These are phyloP conservation scores for Fusarium liriodendri DNA, from an alignment of 2,329 filamentous ascomycete species.

Conservation along the genomic window DNA sequence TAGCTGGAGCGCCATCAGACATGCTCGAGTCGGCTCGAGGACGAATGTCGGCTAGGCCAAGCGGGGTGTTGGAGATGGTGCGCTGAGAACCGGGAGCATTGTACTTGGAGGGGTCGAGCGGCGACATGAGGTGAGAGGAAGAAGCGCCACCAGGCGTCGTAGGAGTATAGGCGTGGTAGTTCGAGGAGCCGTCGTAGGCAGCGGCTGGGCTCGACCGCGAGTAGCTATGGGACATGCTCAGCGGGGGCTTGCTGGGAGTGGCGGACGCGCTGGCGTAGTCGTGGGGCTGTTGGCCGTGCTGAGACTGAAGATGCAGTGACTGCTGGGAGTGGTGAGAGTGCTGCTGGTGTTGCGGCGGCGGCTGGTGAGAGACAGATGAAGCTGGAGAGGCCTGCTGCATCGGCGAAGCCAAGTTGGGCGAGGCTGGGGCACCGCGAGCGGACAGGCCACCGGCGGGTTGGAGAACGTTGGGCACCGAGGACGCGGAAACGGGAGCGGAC, in stretches of 20 bases:
- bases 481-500: slow-evolving; percentile 52
- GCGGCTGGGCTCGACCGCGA: slow-evolving; percentile 85
- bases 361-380: slow-evolving; percentile 45
- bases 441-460: slow-evolving; percentile 63
- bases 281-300: slow-evolving; percentile 71
- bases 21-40: slow-evolving; percentile 86
- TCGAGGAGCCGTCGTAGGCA: slow-evolving; percentile 64
- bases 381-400: slow-evolving; percentile 55
- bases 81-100: slow-evolving; percentile 68
- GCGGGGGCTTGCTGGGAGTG: slow-evolving; percentile 73
- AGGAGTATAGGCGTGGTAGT: slow-evolving; percentile 67
- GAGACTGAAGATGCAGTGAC: slow-evolving; percentile 47
- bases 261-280: slow-evolving; percentile 31
- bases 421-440: slow-evolving; percentile 50
- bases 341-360: slow-evolving; percentile 50
- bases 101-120: slow-evolving; percentile 65
- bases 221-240: slow-evolving; percentile 78
- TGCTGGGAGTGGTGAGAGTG: slow-evolving; percentile 46
- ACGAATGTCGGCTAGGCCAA: slow-evolving; percentile 92
- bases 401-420: slow-evolving; percentile 57
- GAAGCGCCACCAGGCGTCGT: slow-evolving; percentile 71
- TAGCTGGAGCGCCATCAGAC: slow-evolving; percentile 75
- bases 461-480: slow-evolving; percentile 67
- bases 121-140: slow-evolving; percentile 73
- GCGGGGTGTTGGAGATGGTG: slow-evolving; percentile 82